Evolutionary conservation across 2,329 filamentous ascomycete genomes (phyloP), one percentile per base, ranked within the genome.

Genomic region (Pseudophaeomoniella oleicola): DNA sequence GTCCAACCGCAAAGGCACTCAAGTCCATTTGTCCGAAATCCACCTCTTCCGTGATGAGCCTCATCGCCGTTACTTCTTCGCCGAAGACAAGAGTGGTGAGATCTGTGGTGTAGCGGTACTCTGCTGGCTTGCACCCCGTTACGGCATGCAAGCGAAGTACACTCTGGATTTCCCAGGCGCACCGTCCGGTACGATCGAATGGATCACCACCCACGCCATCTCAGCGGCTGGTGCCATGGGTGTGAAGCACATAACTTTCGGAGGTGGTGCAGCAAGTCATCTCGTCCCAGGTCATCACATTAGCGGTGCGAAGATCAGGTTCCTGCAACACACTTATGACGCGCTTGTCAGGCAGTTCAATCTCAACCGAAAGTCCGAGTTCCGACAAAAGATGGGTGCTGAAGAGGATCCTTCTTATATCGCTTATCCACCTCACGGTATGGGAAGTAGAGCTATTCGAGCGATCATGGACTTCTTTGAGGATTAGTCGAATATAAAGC

Each of bases 131-230:
- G 74, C 81, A 3, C 83, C 85, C 2, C 67, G 73, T 22, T 75
- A 92, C 54, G 87, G 87, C 14, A 92, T 85, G 75, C 87, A 94
- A 63, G 79, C 94, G 54, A 94, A 94, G 64, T 94, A 90, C 66
- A 82, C 81, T n/a, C 75, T 94, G 37, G 85, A 94, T 58, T 94
- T 94, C 67, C 87, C 86, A 0, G 75, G 74, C 16, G 74, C 86
- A 1, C 81, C 87, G n/a, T 83, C 75, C 32, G 87, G 87, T 33
- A 79, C 82, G 19, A 94, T 94, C 44, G 87, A 94, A 62, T 71
- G 79, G 30, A 72, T 90, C 30, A 81, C 92, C 48, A 75, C 81
- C 27, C 71, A 79, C 51, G 74, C 80, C 1, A 68, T 92, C 41
- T 73, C 75, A 50, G 63, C 65, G 10, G 68, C 74, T 9, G 67